These are phyloP conservation scores for Citrullus mucosospermus DNA, from an alignment of 306 rosid genomes.

Conservation along the genomic window DNA sequence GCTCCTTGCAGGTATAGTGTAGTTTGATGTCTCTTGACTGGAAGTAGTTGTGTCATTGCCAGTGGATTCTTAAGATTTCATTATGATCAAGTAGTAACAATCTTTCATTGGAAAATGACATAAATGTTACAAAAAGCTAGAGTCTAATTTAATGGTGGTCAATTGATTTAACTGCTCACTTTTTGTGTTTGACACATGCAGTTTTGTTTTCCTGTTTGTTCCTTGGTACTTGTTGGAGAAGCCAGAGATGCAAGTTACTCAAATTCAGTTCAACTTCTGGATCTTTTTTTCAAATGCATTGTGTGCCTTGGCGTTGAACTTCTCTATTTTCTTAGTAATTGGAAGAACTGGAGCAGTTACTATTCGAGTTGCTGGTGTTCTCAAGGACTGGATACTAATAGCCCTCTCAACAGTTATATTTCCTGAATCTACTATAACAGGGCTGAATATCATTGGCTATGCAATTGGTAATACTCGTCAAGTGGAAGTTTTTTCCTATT, in stretches of 20 bases:
- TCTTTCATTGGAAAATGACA: background rate
- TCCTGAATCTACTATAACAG: slow-evolving; percentile 85
- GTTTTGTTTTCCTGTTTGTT: slow-evolving; percentile 74
- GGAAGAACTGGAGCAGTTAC: slow-evolving; percentile 98
- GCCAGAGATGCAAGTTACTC: slow-evolving; percentile 70
- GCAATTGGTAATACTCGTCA: slow-evolving; percentile 51
- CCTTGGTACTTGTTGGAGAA: slow-evolving; percentile 91
- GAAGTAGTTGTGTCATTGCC: background rate
- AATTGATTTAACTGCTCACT: background rate
- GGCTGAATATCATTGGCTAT: slow-evolving; percentile 82
- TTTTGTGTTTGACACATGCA: slow-evolving; percentile 29
- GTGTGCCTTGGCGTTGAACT: slow-evolving; percentile 85
- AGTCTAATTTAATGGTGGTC: background rate
- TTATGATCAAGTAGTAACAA: background rate
- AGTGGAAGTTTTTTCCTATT: background rate
- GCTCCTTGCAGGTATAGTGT: slow-evolving; percentile 91
- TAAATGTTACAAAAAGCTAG: background rate
- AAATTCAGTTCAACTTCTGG: slow-evolving; percentile 88
- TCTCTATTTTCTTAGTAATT: slow-evolving; percentile 86
- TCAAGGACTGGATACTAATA: slow-evolving; percentile 91
- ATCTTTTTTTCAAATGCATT: slow-evolving; percentile 86
- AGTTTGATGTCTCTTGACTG: background rate
- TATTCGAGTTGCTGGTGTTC: slow-evolving; percentile 87
- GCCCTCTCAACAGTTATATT: slow-evolving; percentile 91
- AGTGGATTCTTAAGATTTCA: background rate